These are phyloP conservation scores for Colletotrichum costaricense DNA, from an alignment of 2,329 filamentous ascomycete genomes.

Conservation along the genomic window DNA sequence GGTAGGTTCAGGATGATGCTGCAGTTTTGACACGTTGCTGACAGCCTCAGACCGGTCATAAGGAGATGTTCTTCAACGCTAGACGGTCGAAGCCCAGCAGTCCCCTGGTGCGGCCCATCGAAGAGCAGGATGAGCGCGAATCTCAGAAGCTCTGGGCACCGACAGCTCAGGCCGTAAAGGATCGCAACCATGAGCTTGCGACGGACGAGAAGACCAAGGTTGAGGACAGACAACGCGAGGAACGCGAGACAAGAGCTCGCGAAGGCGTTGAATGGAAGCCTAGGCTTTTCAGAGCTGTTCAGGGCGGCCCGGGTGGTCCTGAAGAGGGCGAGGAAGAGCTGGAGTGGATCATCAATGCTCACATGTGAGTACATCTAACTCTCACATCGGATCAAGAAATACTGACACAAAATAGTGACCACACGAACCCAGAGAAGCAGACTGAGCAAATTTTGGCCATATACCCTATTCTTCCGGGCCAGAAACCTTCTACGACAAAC, in stretches of 20 bases:
- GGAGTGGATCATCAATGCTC: conserved; percentile 93
- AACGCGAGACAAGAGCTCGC: conserved; percentile 82
- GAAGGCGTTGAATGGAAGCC: conserved; percentile 90
- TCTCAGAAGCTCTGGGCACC: conserved; percentile 89
- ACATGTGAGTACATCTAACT: conserved; percentile 70
- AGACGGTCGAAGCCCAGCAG: conserved; percentile 79
- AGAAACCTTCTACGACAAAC: conserved; percentile 67
- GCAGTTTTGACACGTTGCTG: not conserved
- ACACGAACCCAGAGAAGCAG: conserved; percentile 74
- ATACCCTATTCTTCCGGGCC: conserved; percentile 84
- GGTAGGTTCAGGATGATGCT: conserved; percentile 57
- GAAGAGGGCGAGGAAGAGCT: conserved; percentile 89
- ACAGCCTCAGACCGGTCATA: conserved; percentile 79
- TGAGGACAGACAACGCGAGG: conserved; percentile 90
- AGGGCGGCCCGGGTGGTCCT: conserved; percentile 74
- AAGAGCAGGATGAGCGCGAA: conserved; percentile 90
- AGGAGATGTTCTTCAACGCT: conserved; percentile 91
- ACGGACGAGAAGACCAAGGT: conserved; percentile 98
- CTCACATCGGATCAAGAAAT: not conserved
- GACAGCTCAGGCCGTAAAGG: conserved; percentile 84
- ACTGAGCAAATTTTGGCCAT: conserved; percentile 87
- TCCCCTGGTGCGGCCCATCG: conserved; percentile 79
- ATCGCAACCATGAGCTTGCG: conserved; percentile 86
- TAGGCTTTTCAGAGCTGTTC: conserved; percentile 82
- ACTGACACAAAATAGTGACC: conserved; percentile 60